These are phyloP conservation scores for Brassica incana DNA, from an alignment of 345 rosid species.

Conservation along the genomic window DNA sequence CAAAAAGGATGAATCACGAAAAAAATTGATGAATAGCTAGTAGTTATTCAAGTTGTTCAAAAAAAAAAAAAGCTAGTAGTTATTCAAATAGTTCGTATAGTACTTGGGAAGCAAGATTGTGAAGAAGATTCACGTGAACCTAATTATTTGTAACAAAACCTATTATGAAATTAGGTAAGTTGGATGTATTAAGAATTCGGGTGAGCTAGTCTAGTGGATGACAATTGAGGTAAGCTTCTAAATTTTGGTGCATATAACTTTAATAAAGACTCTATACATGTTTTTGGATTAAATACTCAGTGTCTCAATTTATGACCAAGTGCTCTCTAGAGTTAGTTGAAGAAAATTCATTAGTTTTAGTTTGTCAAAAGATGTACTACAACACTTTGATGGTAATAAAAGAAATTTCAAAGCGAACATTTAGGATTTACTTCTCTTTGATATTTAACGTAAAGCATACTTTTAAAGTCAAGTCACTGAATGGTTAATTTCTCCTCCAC, in stretches of 20 bases:
- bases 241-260: background rate
- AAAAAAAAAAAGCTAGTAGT: background rate
- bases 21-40: background rate
- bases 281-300: background rate
- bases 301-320: background rate
- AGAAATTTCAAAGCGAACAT: background rate
- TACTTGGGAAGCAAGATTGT: background rate
- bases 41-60: too few relatives aligned
- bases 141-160: background rate
- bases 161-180: background rate
- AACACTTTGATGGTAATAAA: background rate
- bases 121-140: background rate
- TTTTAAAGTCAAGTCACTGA: background rate
- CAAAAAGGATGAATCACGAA: background rate
- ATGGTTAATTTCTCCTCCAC: background rate
- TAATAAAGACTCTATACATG: background rate
- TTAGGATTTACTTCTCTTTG: background rate
- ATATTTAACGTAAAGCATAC: too few relatives aligned
- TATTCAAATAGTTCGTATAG: background rate
- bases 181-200: background rate
- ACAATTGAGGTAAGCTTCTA: background rate
- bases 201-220: background rate
- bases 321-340: background rate
- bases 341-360: background rate
- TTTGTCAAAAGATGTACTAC: background rate